Evolutionary conservation across 257 asterid genomes (phyloP).

Genomic region (Salvia miltiorrhiza): DNA sequence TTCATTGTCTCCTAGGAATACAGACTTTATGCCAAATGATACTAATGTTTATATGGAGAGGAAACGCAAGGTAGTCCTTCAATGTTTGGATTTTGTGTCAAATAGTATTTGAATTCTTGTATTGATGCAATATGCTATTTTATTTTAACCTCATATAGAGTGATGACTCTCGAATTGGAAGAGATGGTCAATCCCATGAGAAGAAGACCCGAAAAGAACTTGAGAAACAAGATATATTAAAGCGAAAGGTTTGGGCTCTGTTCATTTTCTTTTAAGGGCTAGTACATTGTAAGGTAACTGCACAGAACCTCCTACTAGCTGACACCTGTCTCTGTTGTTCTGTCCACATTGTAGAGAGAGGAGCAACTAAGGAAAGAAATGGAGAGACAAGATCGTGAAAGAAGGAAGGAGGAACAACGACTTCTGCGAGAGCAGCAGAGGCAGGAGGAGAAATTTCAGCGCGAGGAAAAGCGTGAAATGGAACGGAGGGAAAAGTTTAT

Average conservation of each 20-base stretch:
- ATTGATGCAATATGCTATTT: constrained; percentile 13
- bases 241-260: constrained; percentile 59
- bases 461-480: constrained; percentile 98
- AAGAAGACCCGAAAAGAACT: constrained; percentile 77
- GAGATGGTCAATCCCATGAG: constrained; percentile 72
- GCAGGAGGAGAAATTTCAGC: constrained; percentile 89
- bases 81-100: constrained; percentile 14
- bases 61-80: constrained; percentile 62
- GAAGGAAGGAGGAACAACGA: constrained; percentile 79
- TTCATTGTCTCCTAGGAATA: constrained; percentile 34
- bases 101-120: neutral
- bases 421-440: constrained; percentile 78
- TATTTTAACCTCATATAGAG: constrained; percentile 38
- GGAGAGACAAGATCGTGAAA: constrained; percentile 95
- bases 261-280: constrained; percentile 6
- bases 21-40: constrained; percentile 31
- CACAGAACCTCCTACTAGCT: constrained; percentile 2
- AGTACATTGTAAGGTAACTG: neutral
- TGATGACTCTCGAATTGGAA: constrained; percentile 67
- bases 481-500: constrained; percentile 88
- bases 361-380: constrained; percentile 88
- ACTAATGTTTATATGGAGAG: constrained; percentile 37
- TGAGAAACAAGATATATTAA: constrained; percentile 78
- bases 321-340: constrained; percentile 25
- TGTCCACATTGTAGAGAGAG: constrained; percentile 58